These are phyloP conservation scores for Filobasidium floriforme DNA, from an alignment of 768 basidiomycete genomes.

Conservation along the genomic window DNA sequence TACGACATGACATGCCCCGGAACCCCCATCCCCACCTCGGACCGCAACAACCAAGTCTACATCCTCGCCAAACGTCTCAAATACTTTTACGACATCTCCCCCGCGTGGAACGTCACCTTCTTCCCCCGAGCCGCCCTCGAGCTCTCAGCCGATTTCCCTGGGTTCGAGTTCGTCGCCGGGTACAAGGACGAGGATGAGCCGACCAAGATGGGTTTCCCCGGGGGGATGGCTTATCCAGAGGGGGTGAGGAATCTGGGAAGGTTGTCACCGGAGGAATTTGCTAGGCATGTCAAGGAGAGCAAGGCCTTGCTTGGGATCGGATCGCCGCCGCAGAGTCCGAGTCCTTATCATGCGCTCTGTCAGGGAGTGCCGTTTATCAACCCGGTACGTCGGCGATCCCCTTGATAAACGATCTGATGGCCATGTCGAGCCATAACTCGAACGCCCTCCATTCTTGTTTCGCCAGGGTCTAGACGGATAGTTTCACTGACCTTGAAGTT, in stretches of 20 bases:
- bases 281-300: conserved; percentile 13
- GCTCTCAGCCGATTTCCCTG: conserved; percentile 18
- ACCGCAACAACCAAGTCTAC: conserved; percentile 21
- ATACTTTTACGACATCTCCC: conserved; percentile 25
- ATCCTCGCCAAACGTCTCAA: conserved; percentile 23
- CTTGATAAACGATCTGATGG: no score
- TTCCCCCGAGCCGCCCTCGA: conserved; percentile 20
- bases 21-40: conserved; percentile 7
- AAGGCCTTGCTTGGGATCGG: no score
- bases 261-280: conserved; percentile 17
- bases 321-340: no score
- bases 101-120: conserved; percentile 21
- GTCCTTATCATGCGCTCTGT: no score
- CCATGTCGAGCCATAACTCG: no score
- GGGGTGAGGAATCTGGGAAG: conserved; percentile 21
- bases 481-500: no score
- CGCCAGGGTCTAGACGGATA: no score
- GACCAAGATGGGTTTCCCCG: background rate
- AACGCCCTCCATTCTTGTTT: no score
- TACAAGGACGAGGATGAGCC: conserved; percentile 22
- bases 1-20: conserved; percentile 3
- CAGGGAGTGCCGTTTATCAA: no score
- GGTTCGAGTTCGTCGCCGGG: conserved; percentile 25
- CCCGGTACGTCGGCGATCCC: no score
- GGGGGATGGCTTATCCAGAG: conserved; percentile 20